phyloP scores from a whole-genome alignment of 495 filamentous ascomycete genomes.

The Xeromyces bisporus region DNA sequence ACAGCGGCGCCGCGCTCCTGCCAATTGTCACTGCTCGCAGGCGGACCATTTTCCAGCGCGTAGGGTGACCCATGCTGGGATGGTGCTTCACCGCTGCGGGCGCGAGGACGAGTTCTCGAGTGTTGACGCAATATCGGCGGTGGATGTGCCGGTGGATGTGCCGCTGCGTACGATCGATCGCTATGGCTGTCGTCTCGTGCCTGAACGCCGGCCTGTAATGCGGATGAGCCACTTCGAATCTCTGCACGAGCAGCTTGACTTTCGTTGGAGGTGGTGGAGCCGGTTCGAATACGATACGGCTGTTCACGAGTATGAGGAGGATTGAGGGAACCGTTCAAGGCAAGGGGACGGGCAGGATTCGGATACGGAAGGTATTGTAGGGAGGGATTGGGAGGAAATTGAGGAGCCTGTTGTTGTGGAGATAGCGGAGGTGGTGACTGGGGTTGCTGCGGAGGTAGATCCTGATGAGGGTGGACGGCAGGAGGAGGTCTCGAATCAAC shows the following conservation, averaged over 20 bases:
- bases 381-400: constrained; percentile 24
- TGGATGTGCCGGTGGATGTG: constrained; percentile 34
- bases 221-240: constrained; percentile 42
- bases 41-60: constrained; percentile 43
- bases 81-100: constrained; percentile 35
- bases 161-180: constrained; percentile 47
- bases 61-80: constrained; percentile 34
- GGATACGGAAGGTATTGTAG: constrained; percentile 24
- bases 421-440: constrained; percentile 12
- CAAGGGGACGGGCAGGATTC: constrained; percentile 34
- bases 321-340: constrained; percentile 29
- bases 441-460: constrained; percentile 1
- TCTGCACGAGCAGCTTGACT: constrained; percentile 38
- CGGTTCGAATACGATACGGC: constrained; percentile 41
- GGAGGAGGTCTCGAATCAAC: background rate
- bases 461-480: constrained; percentile 1
- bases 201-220: constrained; percentile 45
- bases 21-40: constrained; percentile 78
- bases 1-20: constrained; percentile 83
- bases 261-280: constrained; percentile 46
- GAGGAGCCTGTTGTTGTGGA: constrained; percentile 9
- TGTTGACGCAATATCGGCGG: constrained; percentile 33
- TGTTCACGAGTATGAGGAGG: constrained; percentile 29
- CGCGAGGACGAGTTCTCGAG: constrained; percentile 26
- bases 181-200: constrained; percentile 54